These are phyloP conservation scores for Xylariaceae sp. DNA, from an alignment of 2,329 filamentous ascomycete genomes.

Conservation along the genomic window DNA sequence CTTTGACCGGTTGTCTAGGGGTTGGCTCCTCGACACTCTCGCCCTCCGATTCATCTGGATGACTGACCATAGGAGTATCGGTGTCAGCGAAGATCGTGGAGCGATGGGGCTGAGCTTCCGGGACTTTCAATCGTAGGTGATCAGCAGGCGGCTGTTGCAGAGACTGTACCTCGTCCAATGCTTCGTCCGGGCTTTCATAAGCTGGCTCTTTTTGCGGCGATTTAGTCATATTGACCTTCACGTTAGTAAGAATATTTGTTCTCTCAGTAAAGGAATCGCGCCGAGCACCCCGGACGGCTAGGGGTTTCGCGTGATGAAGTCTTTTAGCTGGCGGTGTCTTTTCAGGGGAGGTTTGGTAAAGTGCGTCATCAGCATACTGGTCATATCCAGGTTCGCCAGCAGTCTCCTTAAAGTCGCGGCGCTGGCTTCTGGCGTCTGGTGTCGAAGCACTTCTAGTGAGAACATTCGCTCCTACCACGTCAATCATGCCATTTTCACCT, in stretches of 20 bases:
- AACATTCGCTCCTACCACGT: conserved; percentile 14
- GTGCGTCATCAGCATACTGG: conserved; percentile 21
- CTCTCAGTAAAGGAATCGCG: conserved; percentile 22
- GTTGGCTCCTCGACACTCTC: conserved; percentile 22
- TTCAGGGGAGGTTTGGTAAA: conserved; percentile 24
- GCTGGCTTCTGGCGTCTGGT: conserved; percentile 24
- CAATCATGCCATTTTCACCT: conserved; percentile 25
- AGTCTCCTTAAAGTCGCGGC: conserved; percentile 14
- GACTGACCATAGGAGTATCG: conserved; percentile 24
- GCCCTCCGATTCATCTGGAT: conserved; percentile 21
- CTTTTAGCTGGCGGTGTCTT: conserved; percentile 24
- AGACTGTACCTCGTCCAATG: conserved; percentile 12
- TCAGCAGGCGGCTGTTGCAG: conserved; percentile 10
- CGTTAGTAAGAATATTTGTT: conserved; percentile 5
- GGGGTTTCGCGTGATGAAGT: conserved; percentile 19
- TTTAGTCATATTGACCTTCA: conserved; percentile 11
- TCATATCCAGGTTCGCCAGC: conserved; percentile 18
- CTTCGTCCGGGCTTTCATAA: conserved; percentile 19
- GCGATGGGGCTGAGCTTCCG: conserved; percentile 18
- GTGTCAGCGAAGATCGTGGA: conserved; percentile 27
- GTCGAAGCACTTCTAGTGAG: conserved; percentile 27
- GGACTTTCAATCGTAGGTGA: conserved; percentile 15
- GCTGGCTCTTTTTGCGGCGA: conserved; percentile 14
- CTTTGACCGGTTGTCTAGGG: conserved; percentile 21
- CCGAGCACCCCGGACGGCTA: conserved; percentile 18